These are phyloP conservation scores for Cryptococcus jaspeensis DNA, from an alignment of 1,284 basidiomycete species.

Conservation along the genomic window DNA sequence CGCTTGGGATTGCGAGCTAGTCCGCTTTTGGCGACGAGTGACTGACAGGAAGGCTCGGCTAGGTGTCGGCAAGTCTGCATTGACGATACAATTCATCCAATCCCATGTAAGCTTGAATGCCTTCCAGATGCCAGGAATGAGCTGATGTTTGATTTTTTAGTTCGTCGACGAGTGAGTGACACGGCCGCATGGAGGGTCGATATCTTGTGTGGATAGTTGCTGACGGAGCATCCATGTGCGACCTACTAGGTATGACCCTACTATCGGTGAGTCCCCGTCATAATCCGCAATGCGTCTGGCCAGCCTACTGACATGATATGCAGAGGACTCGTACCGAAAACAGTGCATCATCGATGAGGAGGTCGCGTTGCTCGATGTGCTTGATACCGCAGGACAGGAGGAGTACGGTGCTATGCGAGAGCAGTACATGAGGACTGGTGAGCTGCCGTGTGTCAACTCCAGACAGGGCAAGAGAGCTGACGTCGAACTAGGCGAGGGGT, in stretches of 20 bases:
- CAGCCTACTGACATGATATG: conserved; percentile 1
- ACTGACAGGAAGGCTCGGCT: background rate
- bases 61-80: conserved; percentile 90
- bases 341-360: conserved; percentile 98
- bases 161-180: conserved; percentile 80
- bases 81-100: conserved; percentile 98
- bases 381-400: conserved; percentile 98
- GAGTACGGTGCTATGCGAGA: conserved; percentile 73
- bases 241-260: conserved; percentile 75
- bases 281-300: background rate
- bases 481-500: conserved; percentile 86
- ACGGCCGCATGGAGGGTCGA: background rate
- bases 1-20: no score
- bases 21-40: background rate
- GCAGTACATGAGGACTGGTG: conserved; percentile 52
- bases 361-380: conserved; percentile 92
- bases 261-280: conserved; percentile 62
- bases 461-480: conserved; percentile 25
- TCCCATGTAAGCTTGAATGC: conserved; percentile 44
- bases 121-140: background rate
- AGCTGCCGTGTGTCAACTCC: conserved; percentile 51
- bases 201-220: conserved; percentile 1
- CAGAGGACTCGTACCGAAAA: conserved; percentile 86
- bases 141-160: conserved; percentile 48
- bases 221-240: conserved; percentile 3